Conservation (phyloP, 495 filamentous ascomycete species). For the Friedmanniomyces simplex region DNA sequence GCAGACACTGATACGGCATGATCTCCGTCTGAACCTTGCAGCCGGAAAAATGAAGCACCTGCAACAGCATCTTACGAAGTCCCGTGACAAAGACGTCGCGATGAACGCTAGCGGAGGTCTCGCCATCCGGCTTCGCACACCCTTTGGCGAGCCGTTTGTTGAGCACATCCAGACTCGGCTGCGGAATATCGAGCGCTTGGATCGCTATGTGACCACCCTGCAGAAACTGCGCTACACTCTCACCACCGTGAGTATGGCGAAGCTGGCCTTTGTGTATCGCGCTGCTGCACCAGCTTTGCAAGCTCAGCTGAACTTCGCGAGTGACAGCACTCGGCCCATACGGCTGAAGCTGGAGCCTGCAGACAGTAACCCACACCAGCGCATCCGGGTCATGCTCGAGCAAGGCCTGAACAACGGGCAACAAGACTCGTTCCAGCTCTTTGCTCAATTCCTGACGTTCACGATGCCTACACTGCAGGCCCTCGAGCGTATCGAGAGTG, state of each 20-base stretch:
- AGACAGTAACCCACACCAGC: constrained; percentile 60
- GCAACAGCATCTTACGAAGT: background rate
- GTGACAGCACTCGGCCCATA: constrained; percentile 20
- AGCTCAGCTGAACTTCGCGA: constrained; percentile 32
- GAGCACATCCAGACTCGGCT: constrained; percentile 44
- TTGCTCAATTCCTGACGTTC: constrained; percentile 43
- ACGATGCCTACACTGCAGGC: constrained; percentile 61
- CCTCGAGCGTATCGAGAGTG: constrained; percentile 47
- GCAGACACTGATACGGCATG: constrained; percentile 1
- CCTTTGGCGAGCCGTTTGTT: constrained; percentile 47
- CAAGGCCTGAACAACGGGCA: constrained; percentile 47
- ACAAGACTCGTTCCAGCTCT: constrained; percentile 37
- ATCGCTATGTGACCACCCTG: constrained; percentile 54
- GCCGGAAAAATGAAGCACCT: constrained; percentile 10
- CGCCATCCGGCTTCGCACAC: constrained; percentile 44
- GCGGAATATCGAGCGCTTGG: constrained; percentile 51
- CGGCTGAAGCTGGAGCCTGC: constrained; percentile 44
- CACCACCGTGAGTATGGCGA: constrained; percentile 47
- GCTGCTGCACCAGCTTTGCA: constrained; percentile 15
- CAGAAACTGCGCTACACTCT: constrained; percentile 42
- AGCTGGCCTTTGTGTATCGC: constrained; percentile 53
- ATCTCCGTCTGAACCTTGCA: constrained; percentile 10
- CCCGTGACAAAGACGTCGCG: constrained; percentile 45
- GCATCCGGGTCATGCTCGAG: constrained; percentile 55
- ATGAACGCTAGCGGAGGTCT: constrained; percentile 52